Base-by-base conservation (phyloP, 2,329 filamentous ascomycete genomes). In the Pseudogymnoascus sp. region DNA sequence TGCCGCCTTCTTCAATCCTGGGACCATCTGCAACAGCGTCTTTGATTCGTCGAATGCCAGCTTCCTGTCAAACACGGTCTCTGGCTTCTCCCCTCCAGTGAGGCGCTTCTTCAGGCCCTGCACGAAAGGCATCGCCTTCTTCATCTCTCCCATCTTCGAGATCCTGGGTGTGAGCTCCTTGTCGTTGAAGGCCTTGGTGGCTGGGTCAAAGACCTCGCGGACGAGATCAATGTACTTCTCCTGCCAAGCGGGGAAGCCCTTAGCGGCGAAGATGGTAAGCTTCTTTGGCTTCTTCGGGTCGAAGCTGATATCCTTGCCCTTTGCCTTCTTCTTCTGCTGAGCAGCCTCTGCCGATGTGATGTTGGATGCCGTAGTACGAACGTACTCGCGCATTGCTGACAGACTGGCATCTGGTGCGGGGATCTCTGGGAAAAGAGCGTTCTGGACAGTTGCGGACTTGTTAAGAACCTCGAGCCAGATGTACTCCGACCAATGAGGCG, bases 41-140 rank as follows among this genome's bases (percentile, higher is more conserved):
- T 83, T 81, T 58, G 86, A 80, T 80, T 99, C 94, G 70, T 97
- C 88, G 74, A 97, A 99, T 0, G 85, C 82, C 65, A 99, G 80
- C 76, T 93, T 91, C 67, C 92, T 84, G 72, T 93, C 86, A 71
- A 97, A 87, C 8, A 97, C 91, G 2, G 77, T 80, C 23, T 83
- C 79, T 1, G 84, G 78, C 12, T 80, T 77, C 76, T 93, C 85
- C 65, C 90, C 88, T 59, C 82, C 80, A 63, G 91, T 81, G 62
- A 99, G 83, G 60, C 90, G 85, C 75, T 84, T 90, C 87, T 97
- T 97, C 64, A 97, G 79, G 5, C 75, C 78, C 78, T 97, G 92
- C 59, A 97, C 87, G 72, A 97, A 97, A 0, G 94, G 94, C 93
- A 97, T 97, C 2, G 92, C 93, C 78, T 95, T 94, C 85, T 97